phyloP scores from a whole-genome alignment of 2,329 filamentous ascomycete genomes.

The Ceratocystis eucalypticola region DNA sequence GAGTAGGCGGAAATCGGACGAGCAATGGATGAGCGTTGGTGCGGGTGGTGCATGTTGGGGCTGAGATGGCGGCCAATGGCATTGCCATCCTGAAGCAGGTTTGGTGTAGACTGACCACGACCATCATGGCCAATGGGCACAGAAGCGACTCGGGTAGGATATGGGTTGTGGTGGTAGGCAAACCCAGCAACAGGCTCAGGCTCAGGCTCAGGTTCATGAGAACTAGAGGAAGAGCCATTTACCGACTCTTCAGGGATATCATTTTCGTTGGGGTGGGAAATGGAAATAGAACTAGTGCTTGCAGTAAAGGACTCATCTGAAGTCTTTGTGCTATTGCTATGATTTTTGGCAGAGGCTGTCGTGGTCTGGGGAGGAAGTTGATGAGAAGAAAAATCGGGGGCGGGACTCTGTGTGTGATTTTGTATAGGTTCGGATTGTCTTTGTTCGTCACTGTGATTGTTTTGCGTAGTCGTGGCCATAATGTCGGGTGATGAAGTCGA shows the following conservation, averaged over 20 bases:
- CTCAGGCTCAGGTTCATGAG: conserved; percentile 32
- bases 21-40: conserved; percentile 44
- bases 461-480: background rate
- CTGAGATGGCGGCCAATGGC: conserved; percentile 49
- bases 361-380: background rate
- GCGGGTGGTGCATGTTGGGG: conserved; percentile 37
- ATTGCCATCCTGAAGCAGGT: conserved; percentile 35
- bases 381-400: background rate
- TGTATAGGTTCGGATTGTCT: background rate
- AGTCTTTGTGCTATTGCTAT: conserved; percentile 21
- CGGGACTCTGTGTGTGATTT: background rate
- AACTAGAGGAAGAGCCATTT: conserved; percentile 35
- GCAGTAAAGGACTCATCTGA: conserved; percentile 43
- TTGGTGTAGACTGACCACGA: conserved; percentile 38
- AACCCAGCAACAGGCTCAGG: conserved; percentile 40
- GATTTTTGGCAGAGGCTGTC: background rate
- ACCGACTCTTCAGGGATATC: conserved; percentile 29
- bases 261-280: conserved; percentile 36
- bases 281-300: conserved; percentile 42
- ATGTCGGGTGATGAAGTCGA: background rate
- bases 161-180: conserved; percentile 49
- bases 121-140: conserved; percentile 31
- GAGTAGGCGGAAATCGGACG: conserved; percentile 70
- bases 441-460: background rate
- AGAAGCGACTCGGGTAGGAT: conserved; percentile 31